Evolutionary conservation across 441 rosid species (phyloP), one percentile per base, ranked within the genome.

Genomic region (Croton setiger): DNA sequence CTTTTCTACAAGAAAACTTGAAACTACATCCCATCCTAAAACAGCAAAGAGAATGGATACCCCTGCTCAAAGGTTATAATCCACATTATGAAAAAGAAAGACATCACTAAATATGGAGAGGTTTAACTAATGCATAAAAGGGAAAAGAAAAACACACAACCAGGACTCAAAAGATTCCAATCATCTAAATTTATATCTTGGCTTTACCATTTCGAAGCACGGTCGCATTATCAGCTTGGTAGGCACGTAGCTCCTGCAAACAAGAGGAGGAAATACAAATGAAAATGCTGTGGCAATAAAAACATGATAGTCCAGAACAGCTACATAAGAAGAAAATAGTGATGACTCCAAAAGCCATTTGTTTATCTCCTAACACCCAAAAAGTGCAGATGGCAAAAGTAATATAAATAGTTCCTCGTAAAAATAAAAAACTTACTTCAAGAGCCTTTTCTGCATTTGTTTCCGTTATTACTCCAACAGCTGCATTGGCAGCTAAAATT

Each of bases 371-470:
- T 53, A 33, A 61, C 12, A 47, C 45, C 60, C 51, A 66, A 18
- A 51, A 66, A 3, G 41, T 17, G 63, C 4, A 39, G 20, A 27
- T 7, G 17, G 49, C 4, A 54, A 71, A 44, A 36, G 27, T 11
- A 17, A 17, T 11, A 20, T 14, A 23, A 18, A 6, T 15, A 55
- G 1, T 23, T 36, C 7, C 41, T 15, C 3, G 41, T 45, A 45
- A 27, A 54, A 51, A 11, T 27, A 14, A 55, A 55, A 36, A 68
- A 79, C 74, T 69, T 75, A 87, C 99, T 90, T 92, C 97, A 72
- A 95, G 98, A 41, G 97, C 99, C 82, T 87, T 95, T 82, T 95
- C 99, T 37, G 97, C 99, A 86, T 95, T 95, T 52, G 99, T 95
- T 86, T 92, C 99, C 7, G 99, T 95, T 68, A 95, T 95, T 58